phyloP scores from a whole-genome alignment of 1,139 yeast species.

The Blastobotrys proliferans region DNA sequence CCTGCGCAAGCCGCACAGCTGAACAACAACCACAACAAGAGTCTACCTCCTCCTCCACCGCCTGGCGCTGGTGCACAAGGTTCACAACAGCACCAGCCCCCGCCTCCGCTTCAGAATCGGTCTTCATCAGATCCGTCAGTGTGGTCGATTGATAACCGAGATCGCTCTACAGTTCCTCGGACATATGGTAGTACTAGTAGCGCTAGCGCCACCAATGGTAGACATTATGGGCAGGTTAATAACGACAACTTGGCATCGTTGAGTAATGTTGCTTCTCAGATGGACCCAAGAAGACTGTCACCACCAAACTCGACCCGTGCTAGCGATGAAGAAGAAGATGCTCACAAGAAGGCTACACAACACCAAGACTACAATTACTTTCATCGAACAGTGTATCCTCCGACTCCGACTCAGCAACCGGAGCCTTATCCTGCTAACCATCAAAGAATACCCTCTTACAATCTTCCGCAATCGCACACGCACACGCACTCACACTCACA shows the following conservation, averaged over 20 bases:
- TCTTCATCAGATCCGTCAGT: neutral
- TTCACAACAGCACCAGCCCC: conserved; percentile 10
- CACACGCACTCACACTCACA: neutral
- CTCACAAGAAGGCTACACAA: neutral
- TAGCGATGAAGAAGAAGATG: neutral
- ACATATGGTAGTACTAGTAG: neutral
- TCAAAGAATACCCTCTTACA: too few species aligned
- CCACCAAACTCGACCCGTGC: neutral
- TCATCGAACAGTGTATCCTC: neutral
- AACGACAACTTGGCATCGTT: neutral
- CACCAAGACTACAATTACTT: neutral
- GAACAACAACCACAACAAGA: too few species aligned
- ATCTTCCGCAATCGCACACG: neutral
- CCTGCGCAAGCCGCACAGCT: too few species aligned
- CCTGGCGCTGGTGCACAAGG: too few species aligned
- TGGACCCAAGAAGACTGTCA: conserved; percentile 3
- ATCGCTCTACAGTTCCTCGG: too few species aligned
- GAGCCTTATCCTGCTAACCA: neutral
- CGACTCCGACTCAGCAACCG: conserved; percentile 5
- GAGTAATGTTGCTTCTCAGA: conserved; percentile 1
- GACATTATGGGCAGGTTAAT: too few species aligned
- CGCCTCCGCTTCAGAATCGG: neutral
- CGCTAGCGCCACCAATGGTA: neutral
- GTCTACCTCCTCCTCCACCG: too few species aligned
- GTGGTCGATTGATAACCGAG: neutral